A percentile compares a stretch with the other conserved stretches of the same genome.
These are phyloP conservation scores for Pleurotus sapidus DNA, from an alignment of 768 basidiomycete genomes.

Conservation along the genomic window DNA sequence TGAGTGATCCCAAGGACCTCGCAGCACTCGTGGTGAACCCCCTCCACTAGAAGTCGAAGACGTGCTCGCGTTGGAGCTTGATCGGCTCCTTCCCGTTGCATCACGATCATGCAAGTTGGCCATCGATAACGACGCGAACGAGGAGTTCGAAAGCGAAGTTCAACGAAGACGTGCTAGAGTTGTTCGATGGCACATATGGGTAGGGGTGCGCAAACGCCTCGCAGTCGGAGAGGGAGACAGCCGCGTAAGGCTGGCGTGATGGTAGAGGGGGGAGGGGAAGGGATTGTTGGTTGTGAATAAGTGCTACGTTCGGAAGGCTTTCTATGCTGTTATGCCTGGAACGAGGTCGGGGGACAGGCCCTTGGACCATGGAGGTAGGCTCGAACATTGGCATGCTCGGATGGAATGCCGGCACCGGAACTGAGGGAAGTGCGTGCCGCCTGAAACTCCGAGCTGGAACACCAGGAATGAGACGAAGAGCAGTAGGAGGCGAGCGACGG, in stretches of 20 bases:
- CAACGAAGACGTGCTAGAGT: not conserved
- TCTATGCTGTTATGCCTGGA: not conserved
- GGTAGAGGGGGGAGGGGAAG: not conserved
- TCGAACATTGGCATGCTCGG: conserved; percentile 23
- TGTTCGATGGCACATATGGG: not conserved
- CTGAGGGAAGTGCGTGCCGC: conserved; percentile 58
- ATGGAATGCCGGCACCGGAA: conserved; percentile 54
- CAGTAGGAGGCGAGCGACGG: conserved; percentile 1
- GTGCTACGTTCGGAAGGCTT: not conserved
- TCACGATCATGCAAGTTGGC: too few relatives aligned
- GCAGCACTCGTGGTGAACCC: conserved; percentile 18
- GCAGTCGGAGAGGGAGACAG: conserved; percentile 21
- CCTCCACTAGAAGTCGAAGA: not conserved
- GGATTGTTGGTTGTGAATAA: too few relatives aligned
- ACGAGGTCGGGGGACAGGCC: not conserved
- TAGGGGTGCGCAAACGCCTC: conserved; percentile 7
- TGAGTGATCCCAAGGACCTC: conserved; percentile 63
- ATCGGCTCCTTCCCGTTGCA: too few relatives aligned
- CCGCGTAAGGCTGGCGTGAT: conserved; percentile 17
- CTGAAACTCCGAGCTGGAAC: not conserved
- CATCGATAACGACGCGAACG: not conserved
- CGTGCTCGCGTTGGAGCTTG: conserved; percentile 5
- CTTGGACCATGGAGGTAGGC: conserved; percentile 13
- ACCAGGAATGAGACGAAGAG: conserved; percentile 4
- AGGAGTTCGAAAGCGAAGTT: not conserved